Conservation (phyloP, 2,329 filamentous ascomycete species). For the Sclerotinia minor region DNA sequence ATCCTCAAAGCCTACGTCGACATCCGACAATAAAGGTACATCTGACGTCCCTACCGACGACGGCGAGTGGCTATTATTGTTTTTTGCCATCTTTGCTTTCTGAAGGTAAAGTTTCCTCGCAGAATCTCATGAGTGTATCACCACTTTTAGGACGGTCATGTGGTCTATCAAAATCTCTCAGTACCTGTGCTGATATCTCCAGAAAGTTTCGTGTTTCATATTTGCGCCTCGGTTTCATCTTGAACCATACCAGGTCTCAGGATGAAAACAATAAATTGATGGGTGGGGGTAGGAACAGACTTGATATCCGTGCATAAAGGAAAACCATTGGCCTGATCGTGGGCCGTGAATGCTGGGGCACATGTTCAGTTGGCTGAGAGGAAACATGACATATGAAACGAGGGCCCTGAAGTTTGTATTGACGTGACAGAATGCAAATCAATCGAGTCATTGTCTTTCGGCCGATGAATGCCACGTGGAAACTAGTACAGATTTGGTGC, state of each 20-base stretch:
- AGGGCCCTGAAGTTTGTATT: not conserved
- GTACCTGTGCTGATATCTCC: conserved; percentile 5
- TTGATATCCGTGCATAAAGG: conserved; percentile 11
- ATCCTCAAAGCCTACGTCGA: not conserved
- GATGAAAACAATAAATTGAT: conserved; percentile 26
- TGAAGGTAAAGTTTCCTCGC: not conserved
- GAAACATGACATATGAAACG: not conserved
- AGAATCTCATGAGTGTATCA: not conserved
- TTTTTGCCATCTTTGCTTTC: conserved; percentile 16
- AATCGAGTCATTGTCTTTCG: not conserved
- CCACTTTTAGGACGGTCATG: not conserved
- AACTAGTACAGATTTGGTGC: not conserved
- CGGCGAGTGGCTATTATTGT: not conserved
- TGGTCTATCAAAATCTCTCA: not conserved
- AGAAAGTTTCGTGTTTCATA: not conserved
- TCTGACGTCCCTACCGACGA: not conserved
- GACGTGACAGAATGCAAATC: not conserved
- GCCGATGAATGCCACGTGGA: not conserved
- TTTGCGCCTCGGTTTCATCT: not conserved
- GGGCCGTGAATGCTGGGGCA: not conserved
- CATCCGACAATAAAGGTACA: conserved; percentile 14
- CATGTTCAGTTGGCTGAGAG: not conserved
- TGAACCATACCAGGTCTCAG: conserved; percentile 7
- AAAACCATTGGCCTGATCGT: conserved; percentile 17
- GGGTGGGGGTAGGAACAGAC: conserved; percentile 23